phyloP scores from a whole-genome alignment of 2,329 filamentous ascomycete species.

The Ophiostoma sp. region DNA sequence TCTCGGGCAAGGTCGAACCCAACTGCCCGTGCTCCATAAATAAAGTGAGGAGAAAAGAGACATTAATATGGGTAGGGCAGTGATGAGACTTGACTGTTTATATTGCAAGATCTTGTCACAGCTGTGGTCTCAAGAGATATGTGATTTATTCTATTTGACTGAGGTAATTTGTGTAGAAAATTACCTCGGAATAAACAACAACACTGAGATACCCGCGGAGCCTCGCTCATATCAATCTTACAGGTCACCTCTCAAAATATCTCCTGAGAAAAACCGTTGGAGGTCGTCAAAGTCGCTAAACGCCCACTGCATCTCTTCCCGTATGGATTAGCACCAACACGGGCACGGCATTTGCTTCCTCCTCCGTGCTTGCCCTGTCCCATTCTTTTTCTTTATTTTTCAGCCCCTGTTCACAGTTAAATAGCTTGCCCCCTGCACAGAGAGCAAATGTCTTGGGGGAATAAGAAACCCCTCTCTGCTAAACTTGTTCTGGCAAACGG shows the following conservation, averaged over 20 bases:
- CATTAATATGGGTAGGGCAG: conserved; percentile 10
- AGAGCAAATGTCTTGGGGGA: not conserved
- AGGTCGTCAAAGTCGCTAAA: not conserved
- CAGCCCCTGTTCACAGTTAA: not conserved
- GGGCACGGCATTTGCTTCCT: not conserved
- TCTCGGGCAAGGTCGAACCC: conserved; percentile 12
- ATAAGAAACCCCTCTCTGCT: conserved; percentile 12
- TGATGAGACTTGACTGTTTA: not conserved
- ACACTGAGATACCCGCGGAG: not conserved
- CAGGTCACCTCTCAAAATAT: not conserved
- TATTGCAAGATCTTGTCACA: too few relatives aligned
- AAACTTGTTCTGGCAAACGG: conserved; percentile 2
- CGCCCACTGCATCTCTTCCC: not conserved
- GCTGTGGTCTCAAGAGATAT: too few relatives aligned
- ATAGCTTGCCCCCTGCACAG: not conserved
- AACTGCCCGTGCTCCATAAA: conserved; percentile 15
- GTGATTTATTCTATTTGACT: not conserved
- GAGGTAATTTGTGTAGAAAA: not conserved
- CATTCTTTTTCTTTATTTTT: not conserved
- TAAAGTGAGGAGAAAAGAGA: conserved; percentile 1
- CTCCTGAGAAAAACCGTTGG: not conserved
- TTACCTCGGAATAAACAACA: not conserved
- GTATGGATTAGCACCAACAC: not conserved
- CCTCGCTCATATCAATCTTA: not conserved
- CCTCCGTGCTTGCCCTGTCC: not conserved